Conservation (phyloP, 2,329 filamentous ascomycete genomes). For the Aspergillus aculeatus region DNA sequence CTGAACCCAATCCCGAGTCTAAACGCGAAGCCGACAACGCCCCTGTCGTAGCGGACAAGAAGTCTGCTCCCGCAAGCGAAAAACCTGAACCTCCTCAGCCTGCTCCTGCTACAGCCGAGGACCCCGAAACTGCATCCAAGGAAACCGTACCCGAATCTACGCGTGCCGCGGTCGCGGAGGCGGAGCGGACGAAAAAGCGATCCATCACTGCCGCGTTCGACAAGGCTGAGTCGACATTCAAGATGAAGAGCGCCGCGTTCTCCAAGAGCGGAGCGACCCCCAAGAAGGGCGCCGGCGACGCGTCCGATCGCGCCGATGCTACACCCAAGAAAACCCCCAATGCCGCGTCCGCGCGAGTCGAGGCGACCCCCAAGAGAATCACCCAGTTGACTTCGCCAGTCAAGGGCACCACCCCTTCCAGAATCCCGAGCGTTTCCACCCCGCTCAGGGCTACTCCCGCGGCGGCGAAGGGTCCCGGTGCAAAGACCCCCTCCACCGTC, state of each 20-base stretch:
- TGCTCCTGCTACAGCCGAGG: not conserved
- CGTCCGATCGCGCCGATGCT: not conserved
- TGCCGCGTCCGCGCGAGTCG: not conserved
- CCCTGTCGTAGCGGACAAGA: not conserved
- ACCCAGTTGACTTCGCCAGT: not conserved
- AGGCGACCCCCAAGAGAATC: not conserved
- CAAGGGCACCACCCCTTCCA: conserved; percentile 8
- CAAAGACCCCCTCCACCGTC: conserved; percentile 50
- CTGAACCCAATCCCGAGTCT: conserved; percentile 10
- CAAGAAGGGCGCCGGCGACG: not conserved
- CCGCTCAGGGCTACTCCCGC: conserved; percentile 21
- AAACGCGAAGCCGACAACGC: not conserved
- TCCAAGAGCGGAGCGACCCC: not conserved
- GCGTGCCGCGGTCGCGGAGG: not conserved
- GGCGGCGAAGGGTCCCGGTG: conserved; percentile 12
- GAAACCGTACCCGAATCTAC: not conserved
- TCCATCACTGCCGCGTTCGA: not conserved
- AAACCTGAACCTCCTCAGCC: not conserved
- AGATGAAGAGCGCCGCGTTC: not conserved
- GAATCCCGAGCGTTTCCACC: conserved; percentile 19
- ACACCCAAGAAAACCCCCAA: not conserved
- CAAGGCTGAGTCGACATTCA: not conserved
- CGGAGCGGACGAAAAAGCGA: not conserved
- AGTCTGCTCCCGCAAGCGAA: not conserved
- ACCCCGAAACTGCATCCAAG: not conserved